Conservation (phyloP, 306 rosid genomes). For the Lupinus albus region DNA sequence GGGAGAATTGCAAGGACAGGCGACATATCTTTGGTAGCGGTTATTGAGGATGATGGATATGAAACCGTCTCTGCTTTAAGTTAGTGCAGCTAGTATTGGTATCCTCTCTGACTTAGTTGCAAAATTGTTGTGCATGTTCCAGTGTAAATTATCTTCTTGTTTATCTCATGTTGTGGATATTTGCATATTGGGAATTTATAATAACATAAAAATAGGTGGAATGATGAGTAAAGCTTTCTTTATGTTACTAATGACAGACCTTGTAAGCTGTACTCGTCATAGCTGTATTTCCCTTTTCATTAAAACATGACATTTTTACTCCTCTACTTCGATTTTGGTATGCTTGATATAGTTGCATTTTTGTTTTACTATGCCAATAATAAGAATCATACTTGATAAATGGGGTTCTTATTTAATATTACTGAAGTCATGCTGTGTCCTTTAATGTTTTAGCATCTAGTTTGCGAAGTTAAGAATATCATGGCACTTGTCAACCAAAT, state of each 20-base stretch:
- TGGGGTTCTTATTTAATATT: slow-evolving; percentile 8
- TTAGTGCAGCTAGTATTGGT: slow-evolving; percentile 40
- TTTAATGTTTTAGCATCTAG: slow-evolving; percentile 22
- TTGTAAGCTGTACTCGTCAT: not conserved
- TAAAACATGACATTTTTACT: slow-evolving; percentile 23
- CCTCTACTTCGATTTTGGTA: slow-evolving; percentile 27
- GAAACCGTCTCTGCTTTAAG: slow-evolving; percentile 59
- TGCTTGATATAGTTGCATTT: slow-evolving; percentile 31
- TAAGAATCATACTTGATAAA: not conserved
- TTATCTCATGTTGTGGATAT: not conserved
- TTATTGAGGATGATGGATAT: slow-evolving; percentile 79
- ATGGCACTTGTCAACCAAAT: slow-evolving; percentile 18
- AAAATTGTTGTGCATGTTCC: slow-evolving; percentile 21
- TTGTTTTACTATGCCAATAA: not conserved
- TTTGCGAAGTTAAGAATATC: slow-evolving; percentile 13
- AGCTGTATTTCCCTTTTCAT: not conserved
- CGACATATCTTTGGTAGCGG: slow-evolving; percentile 69
- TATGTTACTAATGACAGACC: not conserved
- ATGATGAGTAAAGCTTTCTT: slow-evolving; percentile 10
- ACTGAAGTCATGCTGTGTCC: slow-evolving; percentile 18
- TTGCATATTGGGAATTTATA: slow-evolving; percentile 14
- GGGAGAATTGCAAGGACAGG: slow-evolving; percentile 85
- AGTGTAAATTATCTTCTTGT: slow-evolving; percentile 31
- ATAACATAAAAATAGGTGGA: not conserved
- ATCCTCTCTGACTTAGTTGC: slow-evolving; percentile 36